A percentile compares a stretch with the other conserved stretches of the same genome.
phyloP scores from a whole-genome alignment of 176 grass and related monocot genomes.

The Neostapfia colusana region DNA sequence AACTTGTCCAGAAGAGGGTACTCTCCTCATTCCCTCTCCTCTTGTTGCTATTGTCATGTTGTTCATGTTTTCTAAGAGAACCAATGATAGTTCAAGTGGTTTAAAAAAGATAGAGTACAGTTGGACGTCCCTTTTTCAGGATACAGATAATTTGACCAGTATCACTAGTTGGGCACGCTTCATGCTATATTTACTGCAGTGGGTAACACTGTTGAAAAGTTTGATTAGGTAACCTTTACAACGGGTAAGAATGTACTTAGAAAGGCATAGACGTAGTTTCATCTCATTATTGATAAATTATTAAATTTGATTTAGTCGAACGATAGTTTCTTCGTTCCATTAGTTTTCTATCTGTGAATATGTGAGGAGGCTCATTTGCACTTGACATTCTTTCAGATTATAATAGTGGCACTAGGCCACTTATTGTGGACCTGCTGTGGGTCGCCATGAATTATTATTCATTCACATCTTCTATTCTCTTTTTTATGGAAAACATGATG shows the following conservation, averaged over 20 bases:
- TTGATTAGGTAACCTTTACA: not conserved
- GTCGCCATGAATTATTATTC: conserved; percentile 5
- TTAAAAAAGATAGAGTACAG: not conserved
- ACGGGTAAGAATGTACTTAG: not conserved
- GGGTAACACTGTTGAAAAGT: not conserved
- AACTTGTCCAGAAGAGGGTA: conserved; percentile 93
- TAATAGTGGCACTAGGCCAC: conserved; percentile 2
- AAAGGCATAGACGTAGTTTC: too few species aligned
- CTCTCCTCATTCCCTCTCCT: not conserved
- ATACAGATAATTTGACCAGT: conserved; percentile 1
- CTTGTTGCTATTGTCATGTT: not conserved
- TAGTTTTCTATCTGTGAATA: conserved; percentile 16
- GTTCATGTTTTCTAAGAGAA: conserved; percentile 1
- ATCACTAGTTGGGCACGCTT: too few species aligned
- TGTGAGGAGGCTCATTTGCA: not conserved
- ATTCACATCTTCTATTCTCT: conserved; percentile 15
- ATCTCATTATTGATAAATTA: not conserved
- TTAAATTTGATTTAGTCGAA: not conserved
- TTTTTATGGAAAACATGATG: conserved; percentile 1
- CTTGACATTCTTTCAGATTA: conserved; percentile 3
- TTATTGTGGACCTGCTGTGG: not conserved
- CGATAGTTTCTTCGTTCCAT: not conserved
- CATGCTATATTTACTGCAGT: not conserved
- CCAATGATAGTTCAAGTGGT: not conserved
- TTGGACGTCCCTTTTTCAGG: not conserved